A percentile compares a stretch with the other conserved stretches of the same genome.
These are phyloP conservation scores for Kalanchoe fedtschenkoi DNA, from an alignment of 164 flowering plant species.

Conservation along the genomic window DNA sequence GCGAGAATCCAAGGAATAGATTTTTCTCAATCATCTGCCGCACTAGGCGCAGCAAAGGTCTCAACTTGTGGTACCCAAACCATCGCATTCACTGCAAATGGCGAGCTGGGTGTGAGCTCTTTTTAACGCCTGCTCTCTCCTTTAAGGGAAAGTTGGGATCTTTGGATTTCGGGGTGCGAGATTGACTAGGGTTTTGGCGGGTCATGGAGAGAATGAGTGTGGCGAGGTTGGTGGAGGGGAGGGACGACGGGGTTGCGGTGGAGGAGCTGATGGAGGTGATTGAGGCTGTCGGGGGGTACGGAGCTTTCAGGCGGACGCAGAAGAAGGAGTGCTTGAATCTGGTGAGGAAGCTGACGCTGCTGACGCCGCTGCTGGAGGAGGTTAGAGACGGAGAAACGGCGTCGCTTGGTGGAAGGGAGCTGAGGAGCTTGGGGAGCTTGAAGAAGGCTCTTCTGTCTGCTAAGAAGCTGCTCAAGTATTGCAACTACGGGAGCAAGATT, in stretches of 20 bases:
- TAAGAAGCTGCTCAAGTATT: constrained; percentile 20
- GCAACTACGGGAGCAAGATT: constrained; percentile 27
- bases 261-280: constrained; percentile 26
- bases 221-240: constrained; percentile 4
- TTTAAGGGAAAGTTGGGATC: neutral
- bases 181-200: neutral
- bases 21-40: neutral
- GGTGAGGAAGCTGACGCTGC: constrained; percentile 28
- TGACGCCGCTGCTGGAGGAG: constrained; percentile 30
- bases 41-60: constrained; percentile 2
- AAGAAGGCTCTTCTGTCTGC: constrained; percentile 18
- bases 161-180: neutral
- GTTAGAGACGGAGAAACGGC: constrained; percentile 10
- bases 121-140: neutral
- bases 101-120: constrained; percentile 1
- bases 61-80: neutral
- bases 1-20: neutral
- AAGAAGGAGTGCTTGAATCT: constrained; percentile 25
- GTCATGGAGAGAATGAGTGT: constrained; percentile 5
- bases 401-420: constrained; percentile 3
- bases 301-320: constrained; percentile 18
- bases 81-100: neutral
- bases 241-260: constrained; percentile 10
- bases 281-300: constrained; percentile 18
- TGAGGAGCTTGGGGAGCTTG: constrained; percentile 13